These are phyloP conservation scores for Cryphonectria carpinicola DNA, from an alignment of 2,329 filamentous ascomycete genomes.

Conservation along the genomic window DNA sequence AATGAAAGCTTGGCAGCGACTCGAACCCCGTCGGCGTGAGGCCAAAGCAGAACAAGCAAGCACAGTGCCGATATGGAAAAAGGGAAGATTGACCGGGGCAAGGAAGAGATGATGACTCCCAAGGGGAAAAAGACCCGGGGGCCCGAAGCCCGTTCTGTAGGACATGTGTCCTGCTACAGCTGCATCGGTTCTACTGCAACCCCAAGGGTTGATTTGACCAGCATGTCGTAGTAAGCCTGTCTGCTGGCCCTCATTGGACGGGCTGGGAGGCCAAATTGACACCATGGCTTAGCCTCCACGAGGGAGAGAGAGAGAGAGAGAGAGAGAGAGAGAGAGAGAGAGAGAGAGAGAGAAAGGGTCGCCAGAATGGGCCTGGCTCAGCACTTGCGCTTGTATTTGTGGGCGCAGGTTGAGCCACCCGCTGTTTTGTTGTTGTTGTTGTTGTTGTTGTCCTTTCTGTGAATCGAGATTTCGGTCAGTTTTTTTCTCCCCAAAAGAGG, in stretches of 20 bases:
- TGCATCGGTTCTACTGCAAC: neutral
- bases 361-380: constrained; percentile 17
- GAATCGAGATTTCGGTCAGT: neutral
- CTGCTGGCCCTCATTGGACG: constrained; percentile 5
- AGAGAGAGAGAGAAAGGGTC: neutral
- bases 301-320: too few relatives aligned
- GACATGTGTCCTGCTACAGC: neutral
- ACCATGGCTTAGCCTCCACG: constrained; percentile 7
- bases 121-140: neutral
- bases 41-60: constrained; percentile 7
- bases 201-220: constrained; percentile 12
- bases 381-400: neutral
- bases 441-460: neutral
- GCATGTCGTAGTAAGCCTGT: neutral
- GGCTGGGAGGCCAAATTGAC: neutral
- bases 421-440: neutral
- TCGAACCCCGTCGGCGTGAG: neutral
- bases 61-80: neutral
- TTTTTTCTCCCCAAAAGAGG: too few relatives aligned
- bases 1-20: constrained; percentile 1
- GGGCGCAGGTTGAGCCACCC: neutral
- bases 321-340: too few relatives aligned
- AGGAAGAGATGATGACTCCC: neutral
- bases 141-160: neutral
- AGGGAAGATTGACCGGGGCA: neutral